Percentiles rank a stretch among this genome's conserved stretches.
phyloP scores from a whole-genome alignment of 495 filamentous ascomycete genomes.

The Glonium stellatum region DNA sequence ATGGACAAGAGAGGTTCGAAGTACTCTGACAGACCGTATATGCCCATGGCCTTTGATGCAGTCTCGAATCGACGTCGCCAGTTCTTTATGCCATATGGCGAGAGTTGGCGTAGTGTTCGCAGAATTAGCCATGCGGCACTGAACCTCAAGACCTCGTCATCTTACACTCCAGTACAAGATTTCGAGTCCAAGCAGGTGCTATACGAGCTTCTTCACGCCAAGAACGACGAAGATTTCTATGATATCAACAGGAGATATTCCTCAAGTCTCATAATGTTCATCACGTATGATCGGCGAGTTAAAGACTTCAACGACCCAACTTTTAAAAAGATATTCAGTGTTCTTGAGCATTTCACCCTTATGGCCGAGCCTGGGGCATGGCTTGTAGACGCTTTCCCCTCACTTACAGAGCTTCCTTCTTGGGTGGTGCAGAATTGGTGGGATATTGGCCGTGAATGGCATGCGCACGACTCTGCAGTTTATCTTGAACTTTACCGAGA shows the following conservation, averaged over 20 bases:
- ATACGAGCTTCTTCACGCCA: conserved; percentile 25
- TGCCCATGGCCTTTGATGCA: conserved; percentile 27
- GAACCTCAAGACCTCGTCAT: conserved; percentile 20
- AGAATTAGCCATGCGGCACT: conserved; percentile 30
- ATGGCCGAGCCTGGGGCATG: conserved; percentile 27
- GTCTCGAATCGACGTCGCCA: conserved; percentile 20
- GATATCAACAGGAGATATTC: conserved; percentile 27
- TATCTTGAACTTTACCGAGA: conserved; percentile 25
- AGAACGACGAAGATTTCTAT: conserved; percentile 23
- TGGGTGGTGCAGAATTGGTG: conserved; percentile 27
- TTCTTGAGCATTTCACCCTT: conserved; percentile 24
- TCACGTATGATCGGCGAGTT: conserved; percentile 28
- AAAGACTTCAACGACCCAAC: conserved; percentile 21
- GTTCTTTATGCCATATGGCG: conserved; percentile 28
- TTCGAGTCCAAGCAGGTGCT: conserved; percentile 34
- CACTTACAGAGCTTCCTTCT: conserved; percentile 19
- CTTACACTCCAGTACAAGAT: conserved; percentile 32
- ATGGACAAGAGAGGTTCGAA: conserved; percentile 23
- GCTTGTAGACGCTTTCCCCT: conserved; percentile 26
- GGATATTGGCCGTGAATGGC: conserved; percentile 17
- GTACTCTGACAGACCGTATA: conserved; percentile 29
- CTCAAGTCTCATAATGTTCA: conserved; percentile 29
- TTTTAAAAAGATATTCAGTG: conserved; percentile 24
- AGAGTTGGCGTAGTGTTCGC: conserved; percentile 27
- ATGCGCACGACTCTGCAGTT: conserved; percentile 24